Base-by-base conservation (phyloP, 2,329 filamentous ascomycete species). In the Ophiosphaerella narmari region DNA sequence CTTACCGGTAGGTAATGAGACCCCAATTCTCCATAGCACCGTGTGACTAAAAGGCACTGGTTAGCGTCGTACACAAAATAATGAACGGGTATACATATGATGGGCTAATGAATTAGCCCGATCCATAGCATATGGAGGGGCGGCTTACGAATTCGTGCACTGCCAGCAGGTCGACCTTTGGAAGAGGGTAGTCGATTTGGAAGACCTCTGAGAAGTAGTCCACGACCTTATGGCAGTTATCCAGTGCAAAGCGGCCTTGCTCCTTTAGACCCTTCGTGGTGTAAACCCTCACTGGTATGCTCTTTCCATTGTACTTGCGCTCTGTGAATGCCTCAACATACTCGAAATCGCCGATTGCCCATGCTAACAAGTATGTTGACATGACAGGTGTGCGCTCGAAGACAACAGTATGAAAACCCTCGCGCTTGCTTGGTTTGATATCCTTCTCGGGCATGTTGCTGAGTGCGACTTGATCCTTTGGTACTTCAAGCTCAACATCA, bases 21-120 rank as follows among this genome's bases (percentile, higher is more conserved):
- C 93, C 93, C 93, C 93, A 97, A 75, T 97, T 97, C 81, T 97
- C 92, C 92, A 97, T 97, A 56, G 92, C 93, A 60, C 93, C 93
- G 51, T 83, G 80, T 66, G 80, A 82, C 81, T 83, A 76, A 58
- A 62, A 70, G 59, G 44, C 64, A 63, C 54, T 43, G 66, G 71
- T 82, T 66, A 82, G 78, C 60, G 36, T 52, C 32, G 26, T 73
- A 53, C 37, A 43, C 44, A 39, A 14, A 44, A 39, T 4, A 16
- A 42, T 13, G 31, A 35, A 24, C 48, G 49, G 59, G 54, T 59
- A 62, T 68, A 77, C 71, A 49, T 74, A 74, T 77, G 50, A 77
- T 76, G 68, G 72, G 70, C 74, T 76, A 55, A 43, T 14, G 18
- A 50, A 64, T 65, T 48, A 66, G 63, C 59, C 36, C 51, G 53